Percentiles rank a stretch among this genome's conserved stretches.
phyloP scores from a whole-genome alignment of 2,329 filamentous ascomycete genomes.

The Zalaria sp. region DNA sequence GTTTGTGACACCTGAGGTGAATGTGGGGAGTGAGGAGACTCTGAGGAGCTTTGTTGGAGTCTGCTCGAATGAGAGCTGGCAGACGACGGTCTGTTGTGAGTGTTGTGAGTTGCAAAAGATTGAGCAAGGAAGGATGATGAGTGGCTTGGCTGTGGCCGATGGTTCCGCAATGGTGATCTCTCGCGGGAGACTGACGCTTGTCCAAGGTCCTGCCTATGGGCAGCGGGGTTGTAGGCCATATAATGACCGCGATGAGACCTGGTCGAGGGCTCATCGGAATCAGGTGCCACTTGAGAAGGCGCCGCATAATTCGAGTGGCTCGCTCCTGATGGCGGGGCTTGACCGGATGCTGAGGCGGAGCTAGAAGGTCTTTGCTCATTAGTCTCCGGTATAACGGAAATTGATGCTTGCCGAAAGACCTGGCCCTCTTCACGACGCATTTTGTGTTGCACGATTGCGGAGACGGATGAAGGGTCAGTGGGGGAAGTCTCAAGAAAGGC shows the following conservation, averaged over 20 bases:
- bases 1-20: background rate
- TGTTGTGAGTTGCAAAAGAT: background rate
- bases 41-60: background rate
- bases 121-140: no score
- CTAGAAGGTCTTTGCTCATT: background rate
- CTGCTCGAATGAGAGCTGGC: background rate
- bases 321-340: no score
- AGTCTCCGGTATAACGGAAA: background rate
- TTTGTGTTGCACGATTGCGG: constrained; percentile 25
- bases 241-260: no score
- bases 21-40: background rate
- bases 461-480: background rate
- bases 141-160: no score
- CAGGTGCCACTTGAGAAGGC: no score
- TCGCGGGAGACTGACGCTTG: no score
- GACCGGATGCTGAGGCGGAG: background rate
- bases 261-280: no score
- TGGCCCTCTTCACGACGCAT: constrained; percentile 39
- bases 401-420: constrained; percentile 29
- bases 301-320: no score
- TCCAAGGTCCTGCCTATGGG: no score
- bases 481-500: background rate
- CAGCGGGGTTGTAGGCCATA: no score
- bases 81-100: background rate
- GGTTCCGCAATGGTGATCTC: no score